phyloP scores from a whole-genome alignment of 192 early-diverging fungal genomes.

The Umbelopsis ramanniana region DNA sequence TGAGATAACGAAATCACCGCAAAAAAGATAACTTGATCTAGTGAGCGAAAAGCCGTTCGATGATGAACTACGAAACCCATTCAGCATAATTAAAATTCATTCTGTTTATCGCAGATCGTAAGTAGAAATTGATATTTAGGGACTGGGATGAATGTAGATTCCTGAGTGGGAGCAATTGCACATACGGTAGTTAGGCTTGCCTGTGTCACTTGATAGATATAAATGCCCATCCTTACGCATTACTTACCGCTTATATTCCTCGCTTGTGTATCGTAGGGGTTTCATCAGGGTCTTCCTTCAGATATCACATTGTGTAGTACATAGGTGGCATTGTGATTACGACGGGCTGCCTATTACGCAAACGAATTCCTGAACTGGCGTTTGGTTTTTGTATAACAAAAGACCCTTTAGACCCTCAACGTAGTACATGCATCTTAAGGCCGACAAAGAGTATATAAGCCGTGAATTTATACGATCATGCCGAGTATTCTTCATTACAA shows the following conservation, averaged over 20 bases:
- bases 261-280: background rate
- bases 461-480: background rate
- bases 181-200: background rate
- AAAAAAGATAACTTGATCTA: too few relatives aligned
- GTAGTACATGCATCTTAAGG: slow-evolving; percentile 13
- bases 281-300: slow-evolving; percentile 7
- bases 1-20: background rate
- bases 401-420: slow-evolving; percentile 1
- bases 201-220: slow-evolving; percentile 2
- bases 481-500: background rate
- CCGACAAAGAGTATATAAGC: background rate
- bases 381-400: slow-evolving; percentile 1
- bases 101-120: too few relatives aligned
- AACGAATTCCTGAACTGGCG: slow-evolving; percentile 10
- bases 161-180: background rate
- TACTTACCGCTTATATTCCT: background rate
- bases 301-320: slow-evolving; percentile 9
- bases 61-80: too few relatives aligned
- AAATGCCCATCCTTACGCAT: background rate
- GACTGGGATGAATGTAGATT: too few relatives aligned
- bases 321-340: slow-evolving; percentile 11
- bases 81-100: too few relatives aligned
- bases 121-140: too few relatives aligned
- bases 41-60: too few relatives aligned
- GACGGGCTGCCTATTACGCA: background rate